Base-by-base conservation (phyloP, 2,329 filamentous ascomycete genomes). In the Calonectria ilicicola region DNA sequence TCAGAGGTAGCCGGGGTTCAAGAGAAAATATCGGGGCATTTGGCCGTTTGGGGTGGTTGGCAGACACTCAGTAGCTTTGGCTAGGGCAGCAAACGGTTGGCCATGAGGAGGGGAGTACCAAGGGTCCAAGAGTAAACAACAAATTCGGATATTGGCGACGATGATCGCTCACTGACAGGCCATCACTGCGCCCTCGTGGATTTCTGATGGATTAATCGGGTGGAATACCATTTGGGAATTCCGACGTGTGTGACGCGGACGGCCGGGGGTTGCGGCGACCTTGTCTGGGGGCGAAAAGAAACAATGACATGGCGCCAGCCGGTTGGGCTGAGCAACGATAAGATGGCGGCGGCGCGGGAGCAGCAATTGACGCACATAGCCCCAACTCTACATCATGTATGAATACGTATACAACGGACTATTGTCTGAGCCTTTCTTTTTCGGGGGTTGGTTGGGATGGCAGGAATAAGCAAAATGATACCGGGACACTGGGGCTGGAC, bases 401-500 rank as follows among this genome's bases (percentile, higher is more conserved):
- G 51, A 38, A 58, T 58, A 58, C 53, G 53, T 40, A 58, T 9
- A 26, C 53, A 58, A 58, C 53, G 40, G 53, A 58, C 53, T 58
- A 58, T 58, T 58, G 53, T 14, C 38, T 26, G 29, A 27, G 53
- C 14, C 26, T 58, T 58, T 40, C 53, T 58, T 58, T 56, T 58
- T 58, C 40, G 14, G 53, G 32, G 23, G 27, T 14, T 26, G 26
- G 44, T 44, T 63, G n/a, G 58, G 32, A 40, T 53, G 56, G 66
- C 23, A 26, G 19, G 47, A 78, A 69, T 40, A 74, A 78, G 69
- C 40, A 77, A 75, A 53, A 67, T 53, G 53, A 3, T 32, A 12
- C 32, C 19, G 12, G 47, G 63, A 65, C 19, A 9, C 32, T 26
- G 26, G 51, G 53, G 46, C 35, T 44, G 64, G 49, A 42, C 49